These are phyloP conservation scores for Calocybe gangraenosa DNA, from an alignment of 768 basidiomycete genomes.

Conservation along the genomic window DNA sequence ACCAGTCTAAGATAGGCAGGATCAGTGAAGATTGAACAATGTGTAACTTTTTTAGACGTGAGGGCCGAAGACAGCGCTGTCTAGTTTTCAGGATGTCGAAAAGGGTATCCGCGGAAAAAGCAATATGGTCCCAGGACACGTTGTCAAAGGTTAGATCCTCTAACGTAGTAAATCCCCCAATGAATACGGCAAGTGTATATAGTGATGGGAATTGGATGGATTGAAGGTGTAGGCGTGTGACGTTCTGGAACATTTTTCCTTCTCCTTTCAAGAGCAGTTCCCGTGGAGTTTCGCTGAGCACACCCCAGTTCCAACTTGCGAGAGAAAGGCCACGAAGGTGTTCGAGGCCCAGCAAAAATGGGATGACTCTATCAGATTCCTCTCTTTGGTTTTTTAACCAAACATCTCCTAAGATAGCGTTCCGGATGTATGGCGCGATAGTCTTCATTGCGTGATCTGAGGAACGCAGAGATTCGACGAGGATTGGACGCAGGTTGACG, in stretches of 20 bases:
- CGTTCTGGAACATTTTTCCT: conserved; percentile 40
- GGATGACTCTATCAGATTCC: conserved; percentile 16
- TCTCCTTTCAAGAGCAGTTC: conserved; percentile 27
- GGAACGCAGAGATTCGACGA: conserved; percentile 21
- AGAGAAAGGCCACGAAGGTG: conserved; percentile 18
- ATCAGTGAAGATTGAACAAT: conserved; percentile 22
- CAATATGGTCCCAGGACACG: conserved; percentile 40
- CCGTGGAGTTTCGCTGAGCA: conserved; percentile 34
- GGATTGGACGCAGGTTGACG: conserved; percentile 23
- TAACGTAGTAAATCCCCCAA: conserved; percentile 48
- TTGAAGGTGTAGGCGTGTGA: conserved; percentile 41
- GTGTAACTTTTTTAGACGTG: conserved; percentile 32
- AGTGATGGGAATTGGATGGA: conserved; percentile 28
- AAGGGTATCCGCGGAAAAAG: conserved; percentile 23
- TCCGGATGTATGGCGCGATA: conserved; percentile 25
- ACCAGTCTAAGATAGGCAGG: conserved; percentile 25
- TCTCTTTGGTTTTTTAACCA: conserved; percentile 18
- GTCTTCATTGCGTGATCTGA: conserved; percentile 24
- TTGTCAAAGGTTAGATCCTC: conserved; percentile 41
- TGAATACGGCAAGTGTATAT: conserved; percentile 46
- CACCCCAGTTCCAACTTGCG: conserved; percentile 23
- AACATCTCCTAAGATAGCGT: conserved; percentile 25
- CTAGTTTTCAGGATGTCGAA: not conserved
- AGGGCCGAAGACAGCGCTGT: not conserved
- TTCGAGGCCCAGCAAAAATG: conserved; percentile 17